phyloP scores from a whole-genome alignment of 2,329 filamentous ascomycete species.

The Chaetomiaceae sp. region DNA sequence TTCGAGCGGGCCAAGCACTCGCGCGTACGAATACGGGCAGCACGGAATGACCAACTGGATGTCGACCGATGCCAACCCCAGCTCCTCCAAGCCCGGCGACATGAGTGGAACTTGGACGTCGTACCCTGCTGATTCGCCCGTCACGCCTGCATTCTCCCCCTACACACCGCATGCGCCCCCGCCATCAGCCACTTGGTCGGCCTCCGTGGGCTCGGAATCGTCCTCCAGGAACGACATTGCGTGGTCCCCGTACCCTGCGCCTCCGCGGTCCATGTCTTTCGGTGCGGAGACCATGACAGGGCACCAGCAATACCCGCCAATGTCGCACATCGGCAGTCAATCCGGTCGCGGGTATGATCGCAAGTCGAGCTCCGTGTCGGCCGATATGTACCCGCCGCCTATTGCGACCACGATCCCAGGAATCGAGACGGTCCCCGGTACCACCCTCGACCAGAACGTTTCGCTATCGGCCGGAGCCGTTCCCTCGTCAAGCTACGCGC shows the following conservation, averaged over 20 bases:
- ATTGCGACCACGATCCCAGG: constrained; percentile 36
- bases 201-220: constrained; percentile 35
- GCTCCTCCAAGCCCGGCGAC: constrained; percentile 41
- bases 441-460: constrained; percentile 32
- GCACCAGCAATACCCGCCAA: constrained; percentile 39
- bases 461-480: constrained; percentile 39
- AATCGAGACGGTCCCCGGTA: constrained; percentile 34
- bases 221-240: constrained; percentile 41
- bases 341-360: constrained; percentile 40
- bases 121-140: constrained; percentile 47
- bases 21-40: constrained; percentile 38
- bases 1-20: constrained; percentile 32
- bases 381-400: constrained; percentile 42
- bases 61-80: constrained; percentile 38
- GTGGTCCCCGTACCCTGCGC: constrained; percentile 41
- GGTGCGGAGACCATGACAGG: constrained; percentile 38
- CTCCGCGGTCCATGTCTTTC: constrained; percentile 46
- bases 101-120: constrained; percentile 45
- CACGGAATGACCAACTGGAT: constrained; percentile 43
- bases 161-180: constrained; percentile 41
- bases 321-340: constrained; percentile 33
- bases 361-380: constrained; percentile 37
- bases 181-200: constrained; percentile 40
- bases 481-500: constrained; percentile 36
- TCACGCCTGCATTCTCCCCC: constrained; percentile 47